Base-by-base conservation (phyloP, 2,329 filamentous ascomycete genomes). In the Phoma sp. region DNA sequence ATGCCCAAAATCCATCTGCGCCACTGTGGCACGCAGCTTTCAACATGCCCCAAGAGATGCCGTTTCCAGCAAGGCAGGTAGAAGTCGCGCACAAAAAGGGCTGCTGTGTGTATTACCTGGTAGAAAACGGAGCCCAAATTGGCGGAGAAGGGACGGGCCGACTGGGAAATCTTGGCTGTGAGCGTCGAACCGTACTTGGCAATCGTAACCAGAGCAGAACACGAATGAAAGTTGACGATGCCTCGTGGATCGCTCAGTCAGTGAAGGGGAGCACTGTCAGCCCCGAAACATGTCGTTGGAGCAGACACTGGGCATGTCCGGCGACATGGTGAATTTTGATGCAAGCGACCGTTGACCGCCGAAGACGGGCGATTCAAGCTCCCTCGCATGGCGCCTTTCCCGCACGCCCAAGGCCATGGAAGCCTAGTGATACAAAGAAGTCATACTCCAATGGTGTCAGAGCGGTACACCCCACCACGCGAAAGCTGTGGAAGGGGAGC, bases 1-100 rank as follows among this genome's bases (percentile, higher is more conserved):
- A 57, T 51, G 39, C 47, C 41, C 43, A 57, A 55, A 48, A 60
- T 55, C 55, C 39, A 43, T 53, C 43, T 68, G 64, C 69, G 71
- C 72, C 71, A 74, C 69, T 71, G 71, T 72, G 71, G 71, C 71
- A 74, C 68, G 61, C 68, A 72, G 72, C 63, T 19, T 67, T 73
- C 71, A 32, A 73, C 61, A 35, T 43, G 46, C 22, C 37, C 37
- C 25, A 25, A 12, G 51, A 55, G 36, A 46, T 55, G 41, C 50
- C 41, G 2, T 52, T 52, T 55, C 41, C n/a, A 55, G 47, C 36
- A 51, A 39, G 33, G 52, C 41, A 50, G 24, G 36, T 21, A 12
- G 37, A 32, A 37, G 36, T 51, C 24, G 46, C 41, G 41, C 36
- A 37, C 40, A 37, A 51, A 44, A 57, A 51, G 55, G 57, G 49